Base-by-base conservation (phyloP, 768 basidiomycete genomes). In the Russula compacta region DNA sequence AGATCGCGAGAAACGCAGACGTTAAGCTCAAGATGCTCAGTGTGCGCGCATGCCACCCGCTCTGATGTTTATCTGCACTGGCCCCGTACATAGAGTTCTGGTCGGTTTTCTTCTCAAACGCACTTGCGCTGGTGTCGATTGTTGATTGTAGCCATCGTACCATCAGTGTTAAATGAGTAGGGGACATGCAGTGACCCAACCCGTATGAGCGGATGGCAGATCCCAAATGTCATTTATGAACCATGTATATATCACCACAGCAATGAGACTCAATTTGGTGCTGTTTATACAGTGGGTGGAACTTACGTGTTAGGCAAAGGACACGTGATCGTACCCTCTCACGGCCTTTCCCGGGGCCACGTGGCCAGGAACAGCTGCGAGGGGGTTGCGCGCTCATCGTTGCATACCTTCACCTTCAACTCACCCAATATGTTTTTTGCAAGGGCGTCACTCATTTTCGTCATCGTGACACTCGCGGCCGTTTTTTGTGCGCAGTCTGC, bases 401-500 rank as follows among this genome's bases (percentile, higher is more conserved):
- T 40, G n/a, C 42, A 24, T 3, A 44, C 51, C 53, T 11, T 67
- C 63, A 67, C 63, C 58, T 57, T 63, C 60, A 64, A 60, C 60
- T 66, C 66, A 67, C 73, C 70, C 70, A 84, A 32, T 48, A 73
- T 72, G 71, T 73, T 88, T 81, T 83, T 89, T 67, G 78, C 81
- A 64, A 83, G 82, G 63, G 71, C 85, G 52, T 81, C 83, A 17
- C 71, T 89, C 60, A 79, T 79, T 39, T 79, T 90, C 63, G 69
- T 87, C 49, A 71, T 85, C 56, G 75, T 87, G 47, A 79, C 86
- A 32, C 55, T 90, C 58, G 82, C 81, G 10, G 84, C 87, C 0
- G 75, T 89, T 68, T 84, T 91, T 75, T 87, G 83, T 68, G 81
- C 80, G 4, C 82, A 84, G 70, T 79, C 83, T 36, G 90, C 76